Base-by-base conservation (phyloP, 2,329 filamentous ascomycete genomes). In the Ilyonectria robusta region DNA sequence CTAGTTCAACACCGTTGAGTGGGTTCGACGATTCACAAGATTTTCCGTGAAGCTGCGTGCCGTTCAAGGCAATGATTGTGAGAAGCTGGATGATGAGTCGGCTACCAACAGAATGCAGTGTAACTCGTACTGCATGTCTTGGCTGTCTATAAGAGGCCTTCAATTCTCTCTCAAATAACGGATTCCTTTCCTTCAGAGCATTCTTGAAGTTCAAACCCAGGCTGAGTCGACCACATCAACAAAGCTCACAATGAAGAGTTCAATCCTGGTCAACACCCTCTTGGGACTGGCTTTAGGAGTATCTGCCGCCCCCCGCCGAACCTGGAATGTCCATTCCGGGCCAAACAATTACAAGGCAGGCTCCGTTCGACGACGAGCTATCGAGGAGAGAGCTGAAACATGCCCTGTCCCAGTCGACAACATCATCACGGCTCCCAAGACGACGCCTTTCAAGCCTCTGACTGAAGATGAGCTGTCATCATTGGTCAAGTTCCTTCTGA, bases 371-470 rank as follows among this genome's bases (percentile, higher is more conserved):
- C 40, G 40, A 42, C 40, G 40, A 42, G 15, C 40, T 42, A 15
- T 42, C 8, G 40, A 17, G 7, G n/a, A 42, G 15, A 19, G 59
- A 50, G 23, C 51, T 29, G 47, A 54, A 17, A 29, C 53, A 13
- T 66, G 64, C 17, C 64, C 58, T 6, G 47, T 59, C 10, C 58
- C 58, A 9, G 40, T 21, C 9, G 46, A 53, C 11, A 48, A 62
- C 15, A 44, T 57, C 31, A 66, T 59, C 4, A 62, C 59, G 2
- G 59, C 64, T 6, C 53, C 62, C 26, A 60, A 47, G n/a, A 33
- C 64, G 11, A 58, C n/a, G 6, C 64, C 64, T 3, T 66, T 66
- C 37, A 31, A 54, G 6, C 64, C 59, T 13, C 53, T 66, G 13
- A 26, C 46, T 3, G 53, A 62, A 5, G 21, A 62, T 1, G 64